Evolutionary conservation across 164 flowering plant species (phyloP).

Genomic region (Umbellularia californica): DNA sequence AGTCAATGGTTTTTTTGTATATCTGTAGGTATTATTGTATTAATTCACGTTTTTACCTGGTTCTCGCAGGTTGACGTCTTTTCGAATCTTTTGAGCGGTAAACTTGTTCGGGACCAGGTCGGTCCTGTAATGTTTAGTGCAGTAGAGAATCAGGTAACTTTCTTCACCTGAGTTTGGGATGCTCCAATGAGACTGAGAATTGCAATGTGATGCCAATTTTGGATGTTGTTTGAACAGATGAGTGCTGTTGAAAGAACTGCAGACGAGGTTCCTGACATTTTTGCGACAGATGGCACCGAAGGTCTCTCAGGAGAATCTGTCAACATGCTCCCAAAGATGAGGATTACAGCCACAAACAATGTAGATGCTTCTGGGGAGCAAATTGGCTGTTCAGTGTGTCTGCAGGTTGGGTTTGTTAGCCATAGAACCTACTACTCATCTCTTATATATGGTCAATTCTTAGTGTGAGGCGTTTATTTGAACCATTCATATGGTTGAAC

Average conservation of each 20-base stretch:
- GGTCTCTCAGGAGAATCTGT: constrained; percentile 68
- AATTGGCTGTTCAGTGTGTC: constrained; percentile 83
- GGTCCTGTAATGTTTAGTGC: constrained; percentile 97
- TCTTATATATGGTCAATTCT: too few species aligned
- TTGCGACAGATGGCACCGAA: constrained; percentile 59
- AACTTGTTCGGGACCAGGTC: constrained; percentile 80
- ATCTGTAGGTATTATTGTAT: background rate
- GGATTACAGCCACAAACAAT: constrained; percentile 44
- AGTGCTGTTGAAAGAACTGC: constrained; percentile 61
- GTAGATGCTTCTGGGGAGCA: constrained; percentile 75
- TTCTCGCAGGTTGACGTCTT: constrained; percentile 64
- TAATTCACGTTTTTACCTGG: background rate
- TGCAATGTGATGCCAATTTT: background rate
- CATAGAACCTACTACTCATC: too few species aligned
- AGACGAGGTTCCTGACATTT: constrained; percentile 63
- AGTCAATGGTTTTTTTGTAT: background rate
- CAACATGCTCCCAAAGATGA: constrained; percentile 69
- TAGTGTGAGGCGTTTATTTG: too few species aligned
- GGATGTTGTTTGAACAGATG: constrained; percentile 46
- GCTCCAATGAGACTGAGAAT: background rate
- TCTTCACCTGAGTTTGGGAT: background rate
- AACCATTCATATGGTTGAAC: too few species aligned
- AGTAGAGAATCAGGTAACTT: constrained; percentile 79
- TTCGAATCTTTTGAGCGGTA: constrained; percentile 80
- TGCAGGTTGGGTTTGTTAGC: constrained; percentile 51